phyloP scores from a whole-genome alignment of 257 asterid species.

The Petunia secreta region DNA sequence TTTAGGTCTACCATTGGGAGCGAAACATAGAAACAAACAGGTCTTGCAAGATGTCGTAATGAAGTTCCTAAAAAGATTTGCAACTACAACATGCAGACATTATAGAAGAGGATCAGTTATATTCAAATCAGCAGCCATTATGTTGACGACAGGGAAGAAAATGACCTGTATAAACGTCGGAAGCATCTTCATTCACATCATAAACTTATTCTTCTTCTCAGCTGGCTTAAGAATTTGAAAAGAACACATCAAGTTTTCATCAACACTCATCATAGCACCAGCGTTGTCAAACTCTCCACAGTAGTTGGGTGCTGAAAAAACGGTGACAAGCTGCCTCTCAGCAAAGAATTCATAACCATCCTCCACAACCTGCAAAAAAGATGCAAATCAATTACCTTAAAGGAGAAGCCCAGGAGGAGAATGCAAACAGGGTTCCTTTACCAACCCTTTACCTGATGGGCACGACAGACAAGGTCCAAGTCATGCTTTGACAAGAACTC shows the following conservation, averaged over 20 bases:
- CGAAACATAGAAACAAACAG: too few relatives aligned
- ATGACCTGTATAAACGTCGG: background rate
- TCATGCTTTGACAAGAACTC: constrained; percentile 44
- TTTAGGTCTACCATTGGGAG: too few relatives aligned
- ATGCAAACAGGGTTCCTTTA: constrained; percentile 25
- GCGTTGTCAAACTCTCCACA: constrained; percentile 18
- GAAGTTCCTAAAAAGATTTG: too few relatives aligned
- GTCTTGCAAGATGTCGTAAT: background rate
- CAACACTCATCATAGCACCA: constrained; percentile 51
- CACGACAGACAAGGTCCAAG: constrained; percentile 52
- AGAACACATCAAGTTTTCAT: constrained; percentile 48
- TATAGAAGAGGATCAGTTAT: background rate
- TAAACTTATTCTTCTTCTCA: constrained; percentile 44
- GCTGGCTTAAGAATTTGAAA: constrained; percentile 53
- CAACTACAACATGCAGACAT: background rate
- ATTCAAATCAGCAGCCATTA: background rate
- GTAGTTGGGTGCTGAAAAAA: constrained; percentile 11
- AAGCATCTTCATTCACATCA: constrained; percentile 38
- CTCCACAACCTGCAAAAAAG: constrained; percentile 43
- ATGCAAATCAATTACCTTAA: background rate
- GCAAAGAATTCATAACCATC: constrained; percentile 54
- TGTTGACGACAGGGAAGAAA: background rate
- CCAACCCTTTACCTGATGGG: constrained; percentile 45
- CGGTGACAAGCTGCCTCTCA: constrained; percentile 48
- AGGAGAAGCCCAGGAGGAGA: background rate